These are phyloP conservation scores for Penicillium subrubescens DNA, from an alignment of 495 filamentous ascomycete genomes.

Conservation along the genomic window DNA sequence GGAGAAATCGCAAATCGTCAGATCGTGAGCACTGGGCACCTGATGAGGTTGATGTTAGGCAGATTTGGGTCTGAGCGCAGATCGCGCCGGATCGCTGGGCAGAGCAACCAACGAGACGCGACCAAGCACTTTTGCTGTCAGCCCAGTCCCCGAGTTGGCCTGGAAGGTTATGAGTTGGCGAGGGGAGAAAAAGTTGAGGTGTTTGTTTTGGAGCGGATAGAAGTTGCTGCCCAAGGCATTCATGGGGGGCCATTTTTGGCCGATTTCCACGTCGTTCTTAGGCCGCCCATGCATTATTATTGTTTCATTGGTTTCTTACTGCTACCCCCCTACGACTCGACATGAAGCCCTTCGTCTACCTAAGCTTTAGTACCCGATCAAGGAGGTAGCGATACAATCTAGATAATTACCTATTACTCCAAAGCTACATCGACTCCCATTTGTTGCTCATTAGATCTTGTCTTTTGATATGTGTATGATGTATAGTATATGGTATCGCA, in stretches of 20 bases:
- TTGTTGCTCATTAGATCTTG: not conserved
- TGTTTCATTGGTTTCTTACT: slow-evolving; percentile 56
- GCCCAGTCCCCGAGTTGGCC: slow-evolving; percentile 17
- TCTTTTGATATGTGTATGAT: slow-evolving; percentile 10
- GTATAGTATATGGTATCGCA: slow-evolving; percentile 23
- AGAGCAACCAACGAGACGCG: slow-evolving; percentile 24
- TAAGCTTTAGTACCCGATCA: not conserved
- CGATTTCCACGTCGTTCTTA: not conserved
- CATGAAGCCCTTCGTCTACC: not conserved
- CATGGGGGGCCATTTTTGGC: not conserved
- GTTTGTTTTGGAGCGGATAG: slow-evolving; percentile 30
- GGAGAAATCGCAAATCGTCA: slow-evolving; percentile 19
- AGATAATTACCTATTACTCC: not conserved
- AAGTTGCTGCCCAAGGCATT: slow-evolving; percentile 32
- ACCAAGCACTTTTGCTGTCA: slow-evolving; percentile 10
- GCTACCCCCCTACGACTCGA: not conserved
- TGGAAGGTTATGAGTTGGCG: slow-evolving; percentile 21
- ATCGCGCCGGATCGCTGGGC: slow-evolving; percentile 14
- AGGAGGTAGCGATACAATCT: not conserved
- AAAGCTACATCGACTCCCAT: not conserved
- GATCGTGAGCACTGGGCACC: slow-evolving; percentile 27
- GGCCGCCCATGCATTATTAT: not conserved
- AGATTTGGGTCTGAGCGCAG: slow-evolving; percentile 32
- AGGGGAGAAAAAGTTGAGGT: slow-evolving; percentile 17
- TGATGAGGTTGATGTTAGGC: slow-evolving; percentile 34